Base-by-base conservation (phyloP, 495 filamentous ascomycete genomes). In the Friedmanniomyces endolithicus region DNA sequence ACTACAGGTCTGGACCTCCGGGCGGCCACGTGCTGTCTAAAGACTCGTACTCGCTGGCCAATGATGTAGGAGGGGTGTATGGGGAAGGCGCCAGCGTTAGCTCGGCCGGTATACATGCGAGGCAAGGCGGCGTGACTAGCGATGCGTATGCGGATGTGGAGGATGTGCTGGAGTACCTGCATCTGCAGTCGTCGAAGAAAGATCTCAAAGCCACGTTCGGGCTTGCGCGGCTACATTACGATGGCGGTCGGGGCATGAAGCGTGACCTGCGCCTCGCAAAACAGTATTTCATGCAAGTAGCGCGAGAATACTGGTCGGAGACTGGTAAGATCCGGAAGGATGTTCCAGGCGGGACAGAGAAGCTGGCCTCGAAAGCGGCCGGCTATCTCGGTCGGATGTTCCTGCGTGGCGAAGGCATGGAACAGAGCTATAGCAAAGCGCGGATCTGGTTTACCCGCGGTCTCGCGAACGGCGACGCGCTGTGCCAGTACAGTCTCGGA, bases 311-410 rank as follows among this genome's bases (percentile, higher is more conserved):
- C 65, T 99, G 92, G 92, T 80, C 80, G 40, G 85, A 83, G 56
- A 83, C 86, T 53, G 82, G 85, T 1, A 75, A 76, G 24, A 70
- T 81, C 37, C 74, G 77, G 29, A 72, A 74, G 41, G 62, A 70
- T 55, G 60, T 56, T 52, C 74, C 79, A 35, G 68, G 71, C 8
- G 71, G 74, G 1, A 68, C 92, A 20, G 90, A 95, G 55, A 94
- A 88, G 64, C 72, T 85, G 27, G 90, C 94, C 0, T 80, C 86
- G 8, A 95, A 89, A 70, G 84, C 89, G 1, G 90, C 92, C 17
- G 92, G 90, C 8, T 90, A 87, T 67, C 78, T 99, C 47, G 92
- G 92, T 0, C 73, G 87, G 41, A 99, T 97, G 87, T 90, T 87
- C 65, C 69, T 97, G 47, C 85, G 92, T 12, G 92, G 90, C 14